Evolutionary conservation across 352 stramenopile genomes (phyloP).

Genomic region (Phytophthora podocarpi): DNA sequence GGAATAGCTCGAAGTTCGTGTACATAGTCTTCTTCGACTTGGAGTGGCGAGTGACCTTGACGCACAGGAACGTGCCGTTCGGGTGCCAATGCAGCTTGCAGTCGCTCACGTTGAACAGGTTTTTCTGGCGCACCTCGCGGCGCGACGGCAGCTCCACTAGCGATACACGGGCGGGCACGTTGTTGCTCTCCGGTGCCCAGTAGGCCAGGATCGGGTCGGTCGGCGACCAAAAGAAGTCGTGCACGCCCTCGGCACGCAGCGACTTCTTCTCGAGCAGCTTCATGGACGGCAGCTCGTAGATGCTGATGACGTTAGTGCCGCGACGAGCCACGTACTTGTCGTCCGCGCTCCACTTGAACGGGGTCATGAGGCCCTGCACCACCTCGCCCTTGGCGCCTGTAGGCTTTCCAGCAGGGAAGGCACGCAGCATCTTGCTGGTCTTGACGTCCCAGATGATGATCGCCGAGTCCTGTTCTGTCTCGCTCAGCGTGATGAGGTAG

Average conservation of each 20-base stretch:
- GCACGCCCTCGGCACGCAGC: conserved; percentile 93
- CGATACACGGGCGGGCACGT: conserved; percentile 96
- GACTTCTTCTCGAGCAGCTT: conserved; percentile 98
- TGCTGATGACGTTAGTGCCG: conserved; percentile 90
- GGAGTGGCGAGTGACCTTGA: conserved; percentile 89
- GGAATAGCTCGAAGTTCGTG: conserved; percentile 99
- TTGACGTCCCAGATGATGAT: conserved; percentile 98
- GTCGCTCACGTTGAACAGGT: conserved; percentile 97
- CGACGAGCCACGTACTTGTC: conserved; percentile 96
- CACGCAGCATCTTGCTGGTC: conserved; percentile 85
- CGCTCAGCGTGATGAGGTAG: conserved; percentile 97
- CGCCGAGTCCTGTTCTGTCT: conserved; percentile 91
- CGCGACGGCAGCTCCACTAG: conserved; percentile 96
- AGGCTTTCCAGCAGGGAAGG: conserved; percentile 83
- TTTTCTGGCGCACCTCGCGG: conserved; percentile 97
- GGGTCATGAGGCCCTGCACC: conserved; percentile 80
- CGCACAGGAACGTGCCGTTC: conserved; percentile 94
- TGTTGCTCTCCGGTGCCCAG: conserved; percentile 96
- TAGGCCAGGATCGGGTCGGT: conserved; percentile 95
- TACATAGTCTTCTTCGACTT: conserved; percentile 98
- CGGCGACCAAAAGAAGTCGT: conserved; percentile 98
- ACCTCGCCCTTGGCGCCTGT: conserved; percentile 75
- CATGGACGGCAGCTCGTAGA: conserved; percentile 97
- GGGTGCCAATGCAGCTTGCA: conserved; percentile 96
- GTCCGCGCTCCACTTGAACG: conserved; percentile 96